Evolutionary conservation across 306 rosid genomes (phyloP), one percentile per base, ranked within the genome.

Genomic region (Ziziphus jujuba): DNA sequence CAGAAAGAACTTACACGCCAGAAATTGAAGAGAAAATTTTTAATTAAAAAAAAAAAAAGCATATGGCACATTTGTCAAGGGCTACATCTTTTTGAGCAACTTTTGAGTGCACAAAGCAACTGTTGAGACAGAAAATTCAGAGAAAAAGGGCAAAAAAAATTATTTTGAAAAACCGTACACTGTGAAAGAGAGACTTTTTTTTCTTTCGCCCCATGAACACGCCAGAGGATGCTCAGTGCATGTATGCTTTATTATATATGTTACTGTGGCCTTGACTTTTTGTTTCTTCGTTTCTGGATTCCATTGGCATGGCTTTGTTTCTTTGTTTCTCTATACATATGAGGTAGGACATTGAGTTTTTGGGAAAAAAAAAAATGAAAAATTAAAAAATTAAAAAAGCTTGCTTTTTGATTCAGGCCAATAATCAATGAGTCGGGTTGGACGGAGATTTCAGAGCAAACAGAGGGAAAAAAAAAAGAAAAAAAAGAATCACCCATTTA

Each of bases 231-330:
- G 31, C 56, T 33, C 67, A 28, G 43, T 12, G 72, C 76, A 69
- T 81, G 70, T 75, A 75, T 65, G 71, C 73, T n/a, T n/a, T 61
- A 54, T 47, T 16, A 19, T 50, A 16, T 59, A 31, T 55, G 34
- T 65, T 70, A 75, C 68, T 48, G 24, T 73, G 61, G 56, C 51
- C 75, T 79, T 79, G 73, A 82, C 84, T 66, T 78, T 70, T 49
- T 36, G 60, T 58, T 15, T 11, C 21, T 19, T 38, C 59, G 59
- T 14, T 47, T 63, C 56, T 44, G 56, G 75, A 75, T 48, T 56
- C 68, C 65, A 9, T 54, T 36, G 0, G n/a, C 13, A 1, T 14
- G 1, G 14, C 10, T 40, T 36, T 47, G 53, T 68, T 28, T 17
- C 10, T 40, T 36, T 47, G 53, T 68, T 28, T 17, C 56, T 44